Evolutionary conservation across 768 basidiomycete species (phyloP).

Genomic region (Lactarius sp.): DNA sequence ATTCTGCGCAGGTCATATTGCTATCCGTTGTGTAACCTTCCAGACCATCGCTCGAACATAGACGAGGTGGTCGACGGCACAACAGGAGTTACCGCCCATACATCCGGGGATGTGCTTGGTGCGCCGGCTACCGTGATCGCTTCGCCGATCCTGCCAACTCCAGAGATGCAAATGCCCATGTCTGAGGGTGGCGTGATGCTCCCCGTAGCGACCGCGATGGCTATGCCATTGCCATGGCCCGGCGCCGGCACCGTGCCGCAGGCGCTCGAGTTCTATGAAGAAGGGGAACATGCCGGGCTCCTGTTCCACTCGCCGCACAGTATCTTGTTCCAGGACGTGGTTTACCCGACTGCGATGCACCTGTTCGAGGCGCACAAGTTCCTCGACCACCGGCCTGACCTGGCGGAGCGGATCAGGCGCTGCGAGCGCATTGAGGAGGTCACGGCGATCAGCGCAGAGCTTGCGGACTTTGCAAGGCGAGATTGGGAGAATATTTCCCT

Average conservation of each 20-base stretch:
- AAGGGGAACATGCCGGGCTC: conserved; percentile 42
- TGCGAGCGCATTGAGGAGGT: conserved; percentile 37
- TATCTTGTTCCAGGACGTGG: conserved; percentile 48
- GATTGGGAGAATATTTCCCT: conserved; percentile 57
- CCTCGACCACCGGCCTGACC: conserved; percentile 41
- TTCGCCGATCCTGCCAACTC: no score
- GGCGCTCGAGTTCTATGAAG: conserved; percentile 34
- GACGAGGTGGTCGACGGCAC: no score
- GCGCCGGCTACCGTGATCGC: no score
- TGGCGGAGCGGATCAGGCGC: conserved; percentile 54
- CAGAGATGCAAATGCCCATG: neutral
- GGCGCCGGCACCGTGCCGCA: conserved; percentile 19
- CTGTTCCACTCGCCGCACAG: conserved; percentile 63
- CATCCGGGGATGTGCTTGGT: no score
- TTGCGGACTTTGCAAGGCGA: conserved; percentile 35
- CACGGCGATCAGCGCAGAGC: conserved; percentile 33
- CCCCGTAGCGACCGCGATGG: neutral
- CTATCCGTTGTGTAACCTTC: no score
- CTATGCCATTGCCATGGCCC: conserved; percentile 2
- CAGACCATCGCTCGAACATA: no score
- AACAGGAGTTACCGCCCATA: no score
- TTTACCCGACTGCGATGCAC: conserved; percentile 68
- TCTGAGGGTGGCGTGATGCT: conserved; percentile 7
- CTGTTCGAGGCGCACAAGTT: conserved; percentile 76
- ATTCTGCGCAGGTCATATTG: no score